phyloP scores from a whole-genome alignment of 192 early-diverging fungal species.

The Chytriomyces sp. region DNA sequence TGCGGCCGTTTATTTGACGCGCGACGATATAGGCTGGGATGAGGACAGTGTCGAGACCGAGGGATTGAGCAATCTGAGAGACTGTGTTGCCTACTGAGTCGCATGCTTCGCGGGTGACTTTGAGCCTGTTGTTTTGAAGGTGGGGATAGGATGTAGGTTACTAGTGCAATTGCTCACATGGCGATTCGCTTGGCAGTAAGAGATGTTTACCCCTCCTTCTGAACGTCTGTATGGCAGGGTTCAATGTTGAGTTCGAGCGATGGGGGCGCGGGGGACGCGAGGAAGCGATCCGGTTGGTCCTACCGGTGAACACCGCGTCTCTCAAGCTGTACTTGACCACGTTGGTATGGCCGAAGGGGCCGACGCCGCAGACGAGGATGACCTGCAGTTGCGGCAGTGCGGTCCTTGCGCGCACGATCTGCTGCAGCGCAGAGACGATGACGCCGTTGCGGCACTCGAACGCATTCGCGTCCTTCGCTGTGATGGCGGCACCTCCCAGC shows the following conservation, averaged over 20 bases:
- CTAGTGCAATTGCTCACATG: too few relatives aligned
- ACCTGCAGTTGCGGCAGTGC: background rate
- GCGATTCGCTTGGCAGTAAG: too few relatives aligned
- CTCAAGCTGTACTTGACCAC: background rate
- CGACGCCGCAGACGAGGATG: conserved; percentile 15
- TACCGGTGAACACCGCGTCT: background rate
- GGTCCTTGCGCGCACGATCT: background rate
- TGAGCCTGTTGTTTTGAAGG: background rate
- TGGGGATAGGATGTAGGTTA: too few relatives aligned
- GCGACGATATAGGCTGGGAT: background rate
- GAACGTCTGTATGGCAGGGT: background rate
- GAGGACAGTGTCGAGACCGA: background rate
- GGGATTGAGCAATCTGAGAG: background rate
- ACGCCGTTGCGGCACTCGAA: background rate
- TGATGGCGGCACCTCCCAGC: conserved; percentile 25
- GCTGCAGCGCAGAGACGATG: background rate
- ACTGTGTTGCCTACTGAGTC: background rate
- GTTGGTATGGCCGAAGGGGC: conserved; percentile 22
- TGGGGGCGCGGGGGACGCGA: too few relatives aligned
- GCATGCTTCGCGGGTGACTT: background rate
- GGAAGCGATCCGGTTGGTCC: too few relatives aligned
- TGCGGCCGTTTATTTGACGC: background rate
- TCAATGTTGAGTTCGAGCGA: too few relatives aligned
- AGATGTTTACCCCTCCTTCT: conserved; percentile 14
- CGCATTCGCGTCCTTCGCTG: background rate